Percentiles rank a stretch among this genome's conserved stretches.
Conservation (phyloP, 805 yeast genomes). For the Soucietia sequanensis region DNA sequence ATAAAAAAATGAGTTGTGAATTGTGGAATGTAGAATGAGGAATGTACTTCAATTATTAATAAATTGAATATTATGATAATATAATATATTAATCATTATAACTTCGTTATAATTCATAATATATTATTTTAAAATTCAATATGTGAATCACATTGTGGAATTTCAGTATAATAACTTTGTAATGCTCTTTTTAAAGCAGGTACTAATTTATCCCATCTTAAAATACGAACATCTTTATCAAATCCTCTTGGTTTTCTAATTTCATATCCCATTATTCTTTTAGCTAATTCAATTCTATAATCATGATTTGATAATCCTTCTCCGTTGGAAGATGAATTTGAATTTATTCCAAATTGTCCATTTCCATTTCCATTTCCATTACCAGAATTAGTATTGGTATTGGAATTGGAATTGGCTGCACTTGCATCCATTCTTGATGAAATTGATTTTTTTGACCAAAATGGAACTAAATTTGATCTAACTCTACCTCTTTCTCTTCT, state of each 20-base stretch:
- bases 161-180: constrained; percentile 62
- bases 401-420: too few relatives aligned
- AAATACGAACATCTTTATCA: constrained; percentile 64
- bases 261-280: constrained; percentile 63
- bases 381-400: constrained; percentile 11
- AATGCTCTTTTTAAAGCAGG: constrained; percentile 64
- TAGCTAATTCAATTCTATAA: constrained; percentile 54
- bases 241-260: constrained; percentile 65
- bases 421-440: constrained; percentile 41
- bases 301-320: constrained; percentile 24
- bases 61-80: not conserved
- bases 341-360: too few relatives aligned
- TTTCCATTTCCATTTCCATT: too few relatives aligned
- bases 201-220: constrained; percentile 57
- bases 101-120: too few relatives aligned
- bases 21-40: too few relatives aligned
- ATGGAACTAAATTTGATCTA: constrained; percentile 63
- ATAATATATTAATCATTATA: not conserved
- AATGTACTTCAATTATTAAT: too few relatives aligned
- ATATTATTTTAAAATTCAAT: constrained; percentile 6
- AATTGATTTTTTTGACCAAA: constrained; percentile 62
- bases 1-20: too few relatives aligned
- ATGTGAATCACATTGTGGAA: constrained; percentile 34
- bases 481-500: constrained; percentile 67
- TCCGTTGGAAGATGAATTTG: constrained; percentile 5